A percentile compares a stretch with the other conserved stretches of the same genome.
Conservation (phyloP, 2,329 filamentous ascomycete species). For the Phaeoacremonium minimum region DNA sequence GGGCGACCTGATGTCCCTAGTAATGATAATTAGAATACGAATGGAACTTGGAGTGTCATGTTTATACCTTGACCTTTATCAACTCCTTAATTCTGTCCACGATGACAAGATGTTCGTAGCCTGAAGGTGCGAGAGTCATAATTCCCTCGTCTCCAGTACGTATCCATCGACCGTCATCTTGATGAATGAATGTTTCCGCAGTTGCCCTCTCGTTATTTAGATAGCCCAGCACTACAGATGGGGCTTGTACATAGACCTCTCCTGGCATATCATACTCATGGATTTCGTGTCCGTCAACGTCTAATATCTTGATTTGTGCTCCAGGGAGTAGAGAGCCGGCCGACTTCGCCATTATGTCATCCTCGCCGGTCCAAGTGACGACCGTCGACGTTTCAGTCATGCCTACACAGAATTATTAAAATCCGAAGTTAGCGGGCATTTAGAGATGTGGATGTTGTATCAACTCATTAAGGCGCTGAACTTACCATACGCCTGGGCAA, state of each 20-base stretch:
- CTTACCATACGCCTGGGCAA: constrained; percentile 70
- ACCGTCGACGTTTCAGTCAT: constrained; percentile 72
- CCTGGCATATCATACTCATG: constrained; percentile 68
- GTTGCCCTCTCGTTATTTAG: constrained; percentile 81
- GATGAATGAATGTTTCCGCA: constrained; percentile 66
- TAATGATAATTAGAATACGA: too few relatives aligned
- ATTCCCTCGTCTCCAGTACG: constrained; percentile 81
- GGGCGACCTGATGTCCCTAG: constrained; percentile 65
- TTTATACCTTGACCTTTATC: constrained; percentile 48
- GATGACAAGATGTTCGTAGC: constrained; percentile 77
- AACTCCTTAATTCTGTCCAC: constrained; percentile 64
- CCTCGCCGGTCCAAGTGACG: constrained; percentile 49
- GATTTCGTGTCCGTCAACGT: constrained; percentile 63
- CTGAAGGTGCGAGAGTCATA: constrained; percentile 55
- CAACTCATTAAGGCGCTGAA: too few relatives aligned
- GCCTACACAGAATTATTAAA: constrained; percentile 31
- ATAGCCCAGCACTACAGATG: constrained; percentile 76
- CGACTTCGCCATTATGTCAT: constrained; percentile 64
- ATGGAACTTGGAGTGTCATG: too few relatives aligned
- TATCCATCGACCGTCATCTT: constrained; percentile 69
- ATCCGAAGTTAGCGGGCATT: not conserved
- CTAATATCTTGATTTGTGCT: constrained; percentile 59
- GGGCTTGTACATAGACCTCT: constrained; percentile 76
- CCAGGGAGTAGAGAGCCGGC: constrained; percentile 65
- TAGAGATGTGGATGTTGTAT: too few relatives aligned